Evolutionary conservation across 768 basidiomycete genomes (phyloP), one percentile per base, ranked within the genome.

Genomic region (Exidia glandulosa): DNA sequence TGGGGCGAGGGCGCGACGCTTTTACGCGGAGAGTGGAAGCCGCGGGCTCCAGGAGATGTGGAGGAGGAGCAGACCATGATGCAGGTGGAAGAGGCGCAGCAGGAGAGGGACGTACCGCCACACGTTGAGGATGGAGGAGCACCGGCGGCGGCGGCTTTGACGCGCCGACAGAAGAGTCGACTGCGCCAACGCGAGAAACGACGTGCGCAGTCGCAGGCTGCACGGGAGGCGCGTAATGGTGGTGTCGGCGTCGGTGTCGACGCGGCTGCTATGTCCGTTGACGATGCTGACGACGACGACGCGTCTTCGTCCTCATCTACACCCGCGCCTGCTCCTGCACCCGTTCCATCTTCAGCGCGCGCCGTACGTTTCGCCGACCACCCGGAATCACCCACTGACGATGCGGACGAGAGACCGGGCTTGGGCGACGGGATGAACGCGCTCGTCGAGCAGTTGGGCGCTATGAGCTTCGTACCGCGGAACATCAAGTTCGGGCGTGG

Each of bases 1-100:
- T 92, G 89, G 88, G 90, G 90, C 10, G 87, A 88, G 61, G 90
- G 90, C 5, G 90, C 82, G 3, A 90, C 87, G 64, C 76, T 93
- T 74, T 76, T 92, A 58, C 78, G 90, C 37, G 81, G 81, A 12
- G 75, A 80, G 59, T 93, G 90, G 90, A 88, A 82, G 56, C 66
- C 75, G 3, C 74, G 82, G 32, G 74, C 75, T 29, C 59, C 55
- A 1, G 62, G 63, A 9, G 57, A 61, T 16, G 62, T 63, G 0
- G 63, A 58, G 1, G 65, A 57, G 1, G 56, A 59, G n/a, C 45
- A 34, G 61, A 61, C 33, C 63, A 66, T 3, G 68, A 58, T 16
- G 64, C 36, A 66, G 57, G 66, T 55, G 5, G 65, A 64, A 4
- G 68, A 65, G 57, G 70, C 71, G 4, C 66, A 65, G 1, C 68